Base-by-base conservation (phyloP, 1,284 basidiomycete species). In the Schizophyllum amplum region DNA sequence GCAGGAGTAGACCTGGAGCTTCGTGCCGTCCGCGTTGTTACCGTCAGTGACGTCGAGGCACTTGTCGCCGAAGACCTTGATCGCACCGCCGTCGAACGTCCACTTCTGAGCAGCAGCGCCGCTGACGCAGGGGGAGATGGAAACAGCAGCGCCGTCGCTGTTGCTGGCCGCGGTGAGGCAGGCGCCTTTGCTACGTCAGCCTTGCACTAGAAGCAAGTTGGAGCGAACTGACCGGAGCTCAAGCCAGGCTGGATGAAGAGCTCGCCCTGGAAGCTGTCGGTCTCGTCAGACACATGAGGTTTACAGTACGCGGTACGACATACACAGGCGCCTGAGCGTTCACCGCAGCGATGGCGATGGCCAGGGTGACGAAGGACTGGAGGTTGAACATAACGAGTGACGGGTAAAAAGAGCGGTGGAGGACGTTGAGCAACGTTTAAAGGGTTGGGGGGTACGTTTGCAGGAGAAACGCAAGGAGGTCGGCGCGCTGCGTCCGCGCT, bases 1-100 rank as follows among this genome's bases (percentile, higher is more conserved):
- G 64, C 79, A 81, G 20, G 71, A 74, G 73, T 72, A 78, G 51
- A 81, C 75, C 58, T 81, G 77, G 56, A 81, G 65, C 62, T 74
- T 74, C 17, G 68, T 70, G 15, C 78, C 78, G 59, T 79, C 72
- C 42, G 60, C 62, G 27, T 63, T 73, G 15, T 47, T 63, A 2
- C 79, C 78, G 21, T 66, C 62, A 0, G 69, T 65, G 22, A 80
- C 74, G 57, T 80, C 77, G 42, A 81, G 66, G 62, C 78, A 80
- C 63, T 77, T 80, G 61, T 71, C 70, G 26, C 70, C 70, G 60
- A 74, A 79, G 23, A 77, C 63, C 53, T 70, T 71, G 53, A 81
- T 68, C 51, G 60, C 66, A n/a, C 75, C 74, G 46, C 66, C 68
- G 4, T 61, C 62, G 63, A 80, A 80, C 11, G 69, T 70, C 77